These are phyloP conservation scores for Plasmodium gonderi DNA, from an alignment of 169 alveolate species.

Conservation along the genomic window DNA sequence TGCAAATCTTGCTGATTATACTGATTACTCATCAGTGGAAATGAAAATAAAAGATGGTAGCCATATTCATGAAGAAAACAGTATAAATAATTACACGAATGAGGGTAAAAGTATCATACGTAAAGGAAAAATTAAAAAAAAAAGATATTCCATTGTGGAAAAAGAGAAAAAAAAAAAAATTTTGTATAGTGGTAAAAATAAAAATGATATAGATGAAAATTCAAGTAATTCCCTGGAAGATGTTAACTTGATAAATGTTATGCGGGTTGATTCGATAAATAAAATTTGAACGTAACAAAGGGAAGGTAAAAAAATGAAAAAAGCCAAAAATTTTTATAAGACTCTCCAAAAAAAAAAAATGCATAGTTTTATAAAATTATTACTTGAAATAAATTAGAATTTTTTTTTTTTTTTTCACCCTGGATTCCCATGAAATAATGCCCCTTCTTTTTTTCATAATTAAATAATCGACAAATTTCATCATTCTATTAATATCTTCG, in stretches of 20 bases:
- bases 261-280: slow-evolving; percentile 59
- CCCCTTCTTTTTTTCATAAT: background rate
- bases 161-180: slow-evolving; percentile 50
- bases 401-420: background rate
- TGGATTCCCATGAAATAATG: background rate
- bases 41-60: background rate
- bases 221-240: slow-evolving; percentile 60
- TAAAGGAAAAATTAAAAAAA: slow-evolving; percentile 42
- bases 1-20: background rate
- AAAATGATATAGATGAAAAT: slow-evolving; percentile 9
- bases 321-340: background rate
- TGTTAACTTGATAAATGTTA: slow-evolving; percentile 43
- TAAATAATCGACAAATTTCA: background rate
- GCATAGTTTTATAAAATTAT: too few relatives aligned
- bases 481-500: background rate
- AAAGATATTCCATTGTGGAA: slow-evolving; percentile 33
- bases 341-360: too few relatives aligned
- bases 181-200: background rate
- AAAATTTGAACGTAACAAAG: background rate
- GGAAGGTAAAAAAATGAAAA: background rate
- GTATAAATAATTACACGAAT: background rate
- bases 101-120: slow-evolving; percentile 1
- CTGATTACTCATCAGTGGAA: slow-evolving; percentile 8
- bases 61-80: background rate
- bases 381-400: too few relatives aligned